phyloP scores from a whole-genome alignment of 805 yeast species.

The Candida tibetensis region DNA sequence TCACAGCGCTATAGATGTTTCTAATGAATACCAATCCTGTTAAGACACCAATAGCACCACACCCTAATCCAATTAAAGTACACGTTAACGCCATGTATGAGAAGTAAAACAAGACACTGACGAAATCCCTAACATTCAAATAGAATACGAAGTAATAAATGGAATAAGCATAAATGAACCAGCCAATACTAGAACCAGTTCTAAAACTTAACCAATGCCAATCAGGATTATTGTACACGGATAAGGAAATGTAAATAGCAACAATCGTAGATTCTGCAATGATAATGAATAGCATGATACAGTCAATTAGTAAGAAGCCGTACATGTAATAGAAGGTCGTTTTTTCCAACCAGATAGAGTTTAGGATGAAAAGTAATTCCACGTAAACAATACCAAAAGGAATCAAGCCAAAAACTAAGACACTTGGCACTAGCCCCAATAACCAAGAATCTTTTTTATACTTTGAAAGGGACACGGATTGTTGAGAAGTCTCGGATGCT shows the following conservation, averaged over 20 bases:
- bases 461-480: constrained; percentile 3
- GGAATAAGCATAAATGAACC: constrained; percentile 67
- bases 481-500: neutral
- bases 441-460: constrained; percentile 15
- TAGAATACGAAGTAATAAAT: constrained; percentile 59
- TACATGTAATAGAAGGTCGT: constrained; percentile 76
- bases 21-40: constrained; percentile 66
- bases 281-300: constrained; percentile 56
- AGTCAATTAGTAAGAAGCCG: constrained; percentile 68
- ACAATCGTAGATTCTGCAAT: constrained; percentile 71
- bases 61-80: constrained; percentile 59
- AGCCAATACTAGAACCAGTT: constrained; percentile 66
- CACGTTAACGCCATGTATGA: constrained; percentile 68
- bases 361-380: constrained; percentile 68
- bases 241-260: constrained; percentile 60
- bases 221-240: constrained; percentile 49
- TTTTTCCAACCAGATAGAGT: constrained; percentile 77
- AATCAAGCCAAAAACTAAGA: constrained; percentile 59
- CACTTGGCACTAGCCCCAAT: constrained; percentile 23
- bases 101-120: constrained; percentile 65
- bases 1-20: constrained; percentile 56
- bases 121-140: constrained; percentile 62
- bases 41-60: constrained; percentile 72
- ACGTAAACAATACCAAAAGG: constrained; percentile 83
- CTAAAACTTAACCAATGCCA: constrained; percentile 87